These are phyloP conservation scores for Musa beccarii DNA, from an alignment of 176 grass and related monocot species.

Conservation along the genomic window DNA sequence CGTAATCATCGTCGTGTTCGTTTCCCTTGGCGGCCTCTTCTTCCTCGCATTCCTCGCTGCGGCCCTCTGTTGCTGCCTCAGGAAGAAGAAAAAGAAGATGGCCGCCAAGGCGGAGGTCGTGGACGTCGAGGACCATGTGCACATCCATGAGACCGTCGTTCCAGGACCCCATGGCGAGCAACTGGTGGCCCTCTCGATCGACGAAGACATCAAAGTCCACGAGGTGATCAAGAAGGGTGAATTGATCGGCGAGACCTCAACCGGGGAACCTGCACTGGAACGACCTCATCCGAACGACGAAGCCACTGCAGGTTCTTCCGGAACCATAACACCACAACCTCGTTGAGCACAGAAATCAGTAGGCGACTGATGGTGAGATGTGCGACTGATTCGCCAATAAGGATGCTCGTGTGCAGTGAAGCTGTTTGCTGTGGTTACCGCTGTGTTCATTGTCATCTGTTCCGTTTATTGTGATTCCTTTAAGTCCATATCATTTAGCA, in stretches of 20 bases:
- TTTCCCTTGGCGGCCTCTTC: constrained; percentile 48
- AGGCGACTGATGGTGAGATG: too few species aligned
- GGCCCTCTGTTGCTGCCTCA: constrained; percentile 53
- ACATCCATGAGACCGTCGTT: constrained; percentile 36
- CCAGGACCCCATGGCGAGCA: constrained; percentile 32
- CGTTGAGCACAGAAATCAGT: neutral
- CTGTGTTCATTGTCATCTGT: too few species aligned
- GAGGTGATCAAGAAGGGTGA: constrained; percentile 43
- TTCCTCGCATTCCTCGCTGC: constrained; percentile 54
- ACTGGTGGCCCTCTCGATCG: constrained; percentile 26
- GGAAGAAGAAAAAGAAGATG: constrained; percentile 34
- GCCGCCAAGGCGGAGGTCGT: constrained; percentile 34
- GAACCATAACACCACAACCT: neutral
- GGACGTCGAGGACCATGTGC: constrained; percentile 46
- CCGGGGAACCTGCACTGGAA: neutral
- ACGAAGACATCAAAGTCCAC: constrained; percentile 61
- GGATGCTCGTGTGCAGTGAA: too few species aligned
- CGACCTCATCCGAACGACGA: neutral
- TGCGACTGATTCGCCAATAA: too few species aligned
- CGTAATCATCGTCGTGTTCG: constrained; percentile 62
- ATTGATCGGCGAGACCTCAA: constrained; percentile 10
- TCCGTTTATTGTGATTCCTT: too few species aligned
- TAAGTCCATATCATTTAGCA: too few species aligned
- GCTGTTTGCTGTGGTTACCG: too few species aligned
- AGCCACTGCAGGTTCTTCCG: too few species aligned